Evolutionary conservation across 345 rosid species (phyloP), one percentile per base, ranked within the genome.

Genomic region (Boechera retrofracta): DNA sequence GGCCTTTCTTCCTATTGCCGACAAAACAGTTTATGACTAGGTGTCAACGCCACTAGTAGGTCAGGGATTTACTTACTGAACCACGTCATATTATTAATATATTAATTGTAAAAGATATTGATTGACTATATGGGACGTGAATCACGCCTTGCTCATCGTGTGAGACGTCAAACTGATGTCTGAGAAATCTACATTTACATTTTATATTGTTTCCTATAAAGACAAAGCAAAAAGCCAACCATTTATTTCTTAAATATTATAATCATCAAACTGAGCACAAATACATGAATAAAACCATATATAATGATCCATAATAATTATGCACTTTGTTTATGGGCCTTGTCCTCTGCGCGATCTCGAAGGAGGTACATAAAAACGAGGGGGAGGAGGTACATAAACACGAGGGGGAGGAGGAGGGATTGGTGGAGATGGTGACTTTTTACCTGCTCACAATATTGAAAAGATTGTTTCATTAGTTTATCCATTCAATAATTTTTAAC

Each of bases 331-430:
- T 61, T 3, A 55, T n/a, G 16, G 6, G 39, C 73, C 73, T 28
- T 16, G 1, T 39, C 63, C 73, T 54, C 63, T 42, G 29, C 52
- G 29, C 3, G 73, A 41, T 39, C 1, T 55, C 0, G 63, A 54
- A 41, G 52, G 39, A 57, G 73, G 63, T 28, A 44, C 36, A 39
- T 69, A 54, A 5, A 5, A 54, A 39, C 32, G 7, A 24, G 48
- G 72, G 7, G 71, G 58, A 33, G 70, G 70, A 5, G 70, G 11
- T 28, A 44, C 36, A 39, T 69, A 54, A 5, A 5, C 39, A 39
- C 32, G 15, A 24, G 48, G 72, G 7, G 59, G 58, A 33, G 70
- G 70, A 5, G 70, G 11, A 67, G 21, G 21, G 1, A 16, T 16
- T 16, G 47, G 71, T 16, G 24, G 61, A 36, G 62, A 28, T 24